These are phyloP conservation scores for Petunia axillaris DNA, from an alignment of 257 asterid genomes.

Conservation along the genomic window DNA sequence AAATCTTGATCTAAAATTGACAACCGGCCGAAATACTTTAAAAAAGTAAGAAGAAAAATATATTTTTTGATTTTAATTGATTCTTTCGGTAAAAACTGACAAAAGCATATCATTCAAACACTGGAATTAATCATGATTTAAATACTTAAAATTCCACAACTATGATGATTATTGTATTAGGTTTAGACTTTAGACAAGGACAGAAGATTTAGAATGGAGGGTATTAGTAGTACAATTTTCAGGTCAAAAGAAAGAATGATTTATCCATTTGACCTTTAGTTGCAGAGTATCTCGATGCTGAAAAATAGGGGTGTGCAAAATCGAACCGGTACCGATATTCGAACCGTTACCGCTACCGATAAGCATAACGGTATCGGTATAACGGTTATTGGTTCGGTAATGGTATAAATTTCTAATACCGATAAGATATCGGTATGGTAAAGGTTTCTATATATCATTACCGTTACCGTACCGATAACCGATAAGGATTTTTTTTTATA, in stretches of 20 bases:
- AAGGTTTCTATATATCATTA: too few relatives aligned
- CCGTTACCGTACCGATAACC: too few relatives aligned
- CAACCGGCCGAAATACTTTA: not conserved
- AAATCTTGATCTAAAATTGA: not conserved
- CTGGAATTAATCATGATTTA: not conserved
- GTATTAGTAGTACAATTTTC: not conserved
- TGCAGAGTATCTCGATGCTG: not conserved
- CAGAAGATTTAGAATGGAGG: not conserved
- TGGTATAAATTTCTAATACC: too few relatives aligned
- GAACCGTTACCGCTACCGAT: too few relatives aligned
- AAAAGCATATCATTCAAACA: not conserved
- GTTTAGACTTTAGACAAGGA: not conserved
- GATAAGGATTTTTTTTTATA: too few relatives aligned
- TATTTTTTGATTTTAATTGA: not conserved
- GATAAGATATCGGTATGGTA: too few relatives aligned
- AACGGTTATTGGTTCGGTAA: too few relatives aligned
- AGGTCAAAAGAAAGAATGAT: not conserved
- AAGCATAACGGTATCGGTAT: too few relatives aligned
- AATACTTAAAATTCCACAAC: constrained; percentile 16
- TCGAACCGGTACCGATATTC: too few relatives aligned
- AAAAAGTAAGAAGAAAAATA: too few relatives aligned
- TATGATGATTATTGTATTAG: not conserved
- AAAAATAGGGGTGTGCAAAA: too few relatives aligned
- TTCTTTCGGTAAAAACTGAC: constrained; percentile 4
- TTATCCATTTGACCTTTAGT: not conserved